A percentile compares a stretch with the other conserved stretches of the same genome.
Evolutionary conservation across 129 eudicot species (phyloP).

Genomic region (Rutidosis leptorrhynchoides): DNA sequence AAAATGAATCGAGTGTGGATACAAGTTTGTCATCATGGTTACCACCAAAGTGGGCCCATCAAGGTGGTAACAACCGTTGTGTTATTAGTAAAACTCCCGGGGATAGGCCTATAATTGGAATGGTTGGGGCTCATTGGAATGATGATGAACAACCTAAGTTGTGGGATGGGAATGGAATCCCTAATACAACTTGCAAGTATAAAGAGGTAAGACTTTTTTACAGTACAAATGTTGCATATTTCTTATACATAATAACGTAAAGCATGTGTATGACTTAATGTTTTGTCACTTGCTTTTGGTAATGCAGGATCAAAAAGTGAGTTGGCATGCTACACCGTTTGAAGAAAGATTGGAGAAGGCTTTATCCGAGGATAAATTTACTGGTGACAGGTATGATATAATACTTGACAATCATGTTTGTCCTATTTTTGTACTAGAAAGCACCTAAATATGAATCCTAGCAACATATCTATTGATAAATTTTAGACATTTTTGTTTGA

Average conservation of each 20-base stretch:
- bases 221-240: not conserved
- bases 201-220: slow-evolving; percentile 55
- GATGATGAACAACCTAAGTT: slow-evolving; percentile 62
- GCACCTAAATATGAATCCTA: slow-evolving; percentile 2
- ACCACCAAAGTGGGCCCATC: slow-evolving; percentile 42
- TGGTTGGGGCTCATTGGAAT: slow-evolving; percentile 81
- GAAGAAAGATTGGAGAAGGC: slow-evolving; percentile 94
- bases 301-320: slow-evolving; percentile 86
- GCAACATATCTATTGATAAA: no score
- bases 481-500: no score
- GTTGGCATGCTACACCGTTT: slow-evolving; percentile 96
- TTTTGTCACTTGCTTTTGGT: slow-evolving; percentile 5
- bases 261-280: not conserved
- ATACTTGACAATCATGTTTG: slow-evolving; percentile 7
- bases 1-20: slow-evolving; percentile 41
- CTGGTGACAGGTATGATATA: slow-evolving; percentile 58
- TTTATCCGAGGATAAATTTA: slow-evolving; percentile 59
- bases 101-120: slow-evolving; percentile 71
- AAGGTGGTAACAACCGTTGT: slow-evolving; percentile 20
- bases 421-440: not conserved
- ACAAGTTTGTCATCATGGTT: slow-evolving; percentile 63
- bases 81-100: slow-evolving; percentile 44
- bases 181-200: slow-evolving; percentile 83
- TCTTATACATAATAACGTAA: not conserved
- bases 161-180: slow-evolving; percentile 92